Base-by-base conservation (phyloP, 1,139 yeast species). In the Schwanniomyces etchellsii region DNA sequence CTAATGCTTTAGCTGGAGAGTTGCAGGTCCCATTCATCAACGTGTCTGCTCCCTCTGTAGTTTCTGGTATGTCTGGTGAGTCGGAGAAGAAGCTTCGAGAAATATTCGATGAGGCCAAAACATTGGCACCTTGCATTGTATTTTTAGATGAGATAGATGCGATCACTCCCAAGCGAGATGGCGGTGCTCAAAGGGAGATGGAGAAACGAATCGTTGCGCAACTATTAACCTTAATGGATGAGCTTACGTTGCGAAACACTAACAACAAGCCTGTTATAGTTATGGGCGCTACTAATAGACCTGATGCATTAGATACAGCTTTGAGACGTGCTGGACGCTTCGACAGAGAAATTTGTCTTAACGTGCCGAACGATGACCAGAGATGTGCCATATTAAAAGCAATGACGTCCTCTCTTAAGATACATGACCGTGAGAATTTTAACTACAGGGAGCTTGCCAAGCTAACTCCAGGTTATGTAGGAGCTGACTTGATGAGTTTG, bases 51-150 rank as follows among this genome's bases (percentile, higher is more conserved):
- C 98, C 98, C 1, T 83, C 96, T 1, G 86, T 93, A 5, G 97
- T 91, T 0, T 84, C 96, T 35, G 98, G 99, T n/a, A 91, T 91
- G 98, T 85, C 96, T n/a, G 98, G 98, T 27, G 99, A 91, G 55
- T 80, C 93, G 36, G 98, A 93, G 52, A 91, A 91, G 64, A 89
- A 89, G 51, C 68, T 91, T 12, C 68, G 98, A 39, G 98, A 91
- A 39, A 67, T 91, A 24, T 91, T 91, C 48, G 96, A 88, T 27
- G 98, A 93, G 50, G 98, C 98, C 2, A 83, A 81, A 47, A 48
- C 72, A 5, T 53, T 88, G 35, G 98, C 98, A 1, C 98, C 98
- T 3, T 89, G 97, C 55, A 61, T 91, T 24, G 73, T 91, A 32
- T 91, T 91, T 49, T 81, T 91, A 55, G 99, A 91, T 57, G 96